Percentiles rank a stretch among this genome's conserved stretches.
Evolutionary conservation across 2,329 filamentous ascomycete species (phyloP).

Genomic region (Stachybotrys chlorohalonatus): DNA sequence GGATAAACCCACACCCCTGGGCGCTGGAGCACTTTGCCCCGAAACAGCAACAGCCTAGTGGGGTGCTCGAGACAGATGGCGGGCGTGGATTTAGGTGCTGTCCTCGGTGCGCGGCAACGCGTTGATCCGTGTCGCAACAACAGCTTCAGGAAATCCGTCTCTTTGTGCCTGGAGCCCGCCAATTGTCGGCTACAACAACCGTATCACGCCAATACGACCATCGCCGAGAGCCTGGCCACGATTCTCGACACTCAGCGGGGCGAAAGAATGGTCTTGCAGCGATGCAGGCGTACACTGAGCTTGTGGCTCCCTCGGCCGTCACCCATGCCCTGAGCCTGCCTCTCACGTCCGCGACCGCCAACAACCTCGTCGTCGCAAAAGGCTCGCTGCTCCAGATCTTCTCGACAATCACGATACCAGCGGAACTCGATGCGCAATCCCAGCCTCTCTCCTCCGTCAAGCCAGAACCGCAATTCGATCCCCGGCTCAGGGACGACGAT

Average conservation of each 20-base stretch:
- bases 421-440: slow-evolving; percentile 47
- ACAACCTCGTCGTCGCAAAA: slow-evolving; percentile 85
- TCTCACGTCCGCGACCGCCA: slow-evolving; percentile 65
- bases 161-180: too few relatives aligned
- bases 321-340: slow-evolving; percentile 75
- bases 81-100: not conserved
- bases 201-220: too few relatives aligned
- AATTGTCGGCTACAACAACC: too few relatives aligned
- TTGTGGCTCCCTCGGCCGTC: slow-evolving; percentile 89
- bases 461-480: slow-evolving; percentile 38
- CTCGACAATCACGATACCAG: slow-evolving; percentile 56
- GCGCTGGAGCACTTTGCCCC: too few relatives aligned
- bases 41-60: too few relatives aligned
- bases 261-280: slow-evolving; percentile 25
- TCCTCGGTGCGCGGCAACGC: slow-evolving; percentile 6
- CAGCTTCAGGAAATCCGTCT: not conserved
- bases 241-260: slow-evolving; percentile 1
- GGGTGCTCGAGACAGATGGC: too few relatives aligned
- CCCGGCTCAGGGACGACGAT: slow-evolving; percentile 49
- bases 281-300: slow-evolving; percentile 98
- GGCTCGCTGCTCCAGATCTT: slow-evolving; percentile 92
- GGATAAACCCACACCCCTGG: not conserved
- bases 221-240: too few relatives aligned
- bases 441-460: slow-evolving; percentile 26
- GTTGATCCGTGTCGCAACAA: slow-evolving; percentile 4